Conservation (phyloP, 192 early-diverging fungal species). For the Mortierella antarctica region DNA sequence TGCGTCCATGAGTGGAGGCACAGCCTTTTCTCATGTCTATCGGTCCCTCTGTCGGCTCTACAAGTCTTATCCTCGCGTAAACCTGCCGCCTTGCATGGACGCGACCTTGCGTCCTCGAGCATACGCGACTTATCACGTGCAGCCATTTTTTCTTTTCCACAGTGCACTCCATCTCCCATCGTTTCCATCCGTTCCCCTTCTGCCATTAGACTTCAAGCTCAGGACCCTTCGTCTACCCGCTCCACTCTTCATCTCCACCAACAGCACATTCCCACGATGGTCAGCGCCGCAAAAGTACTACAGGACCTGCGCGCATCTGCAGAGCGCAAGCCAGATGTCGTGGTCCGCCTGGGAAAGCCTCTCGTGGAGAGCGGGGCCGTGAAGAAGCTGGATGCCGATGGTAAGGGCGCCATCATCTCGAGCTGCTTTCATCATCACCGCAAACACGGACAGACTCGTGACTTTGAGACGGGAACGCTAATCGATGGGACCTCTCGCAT, state of each 20-base stretch:
- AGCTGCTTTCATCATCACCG: background rate
- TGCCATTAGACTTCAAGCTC: too few relatives aligned
- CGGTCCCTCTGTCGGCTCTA: too few relatives aligned
- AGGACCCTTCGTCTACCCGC: background rate
- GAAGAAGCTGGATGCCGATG: conserved; percentile 57
- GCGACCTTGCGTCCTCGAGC: too few relatives aligned
- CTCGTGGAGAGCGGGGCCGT: conserved; percentile 42
- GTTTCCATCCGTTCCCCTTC: background rate
- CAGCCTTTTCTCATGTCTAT: too few relatives aligned
- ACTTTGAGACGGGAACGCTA: background rate
- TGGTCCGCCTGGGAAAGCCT: conserved; percentile 54
- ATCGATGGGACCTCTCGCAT: background rate
- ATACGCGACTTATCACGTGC: conserved; percentile 1
- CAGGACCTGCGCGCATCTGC: conserved; percentile 58
- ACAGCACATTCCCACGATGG: conserved; percentile 16
- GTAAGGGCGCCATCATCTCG: conserved; percentile 7
- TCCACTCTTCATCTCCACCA: background rate
- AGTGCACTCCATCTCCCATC: background rate
- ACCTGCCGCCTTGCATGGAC: too few relatives aligned
- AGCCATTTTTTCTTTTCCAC: background rate
- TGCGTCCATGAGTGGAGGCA: too few relatives aligned
- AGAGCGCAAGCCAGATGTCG: conserved; percentile 57
- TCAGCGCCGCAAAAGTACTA: conserved; percentile 53
- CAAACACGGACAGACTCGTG: background rate
- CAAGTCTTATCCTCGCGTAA: too few relatives aligned